Evolutionary conservation across 768 basidiomycete genomes (phyloP), one percentile per base, ranked within the genome.

Genomic region (Wakefieldia striispora): DNA sequence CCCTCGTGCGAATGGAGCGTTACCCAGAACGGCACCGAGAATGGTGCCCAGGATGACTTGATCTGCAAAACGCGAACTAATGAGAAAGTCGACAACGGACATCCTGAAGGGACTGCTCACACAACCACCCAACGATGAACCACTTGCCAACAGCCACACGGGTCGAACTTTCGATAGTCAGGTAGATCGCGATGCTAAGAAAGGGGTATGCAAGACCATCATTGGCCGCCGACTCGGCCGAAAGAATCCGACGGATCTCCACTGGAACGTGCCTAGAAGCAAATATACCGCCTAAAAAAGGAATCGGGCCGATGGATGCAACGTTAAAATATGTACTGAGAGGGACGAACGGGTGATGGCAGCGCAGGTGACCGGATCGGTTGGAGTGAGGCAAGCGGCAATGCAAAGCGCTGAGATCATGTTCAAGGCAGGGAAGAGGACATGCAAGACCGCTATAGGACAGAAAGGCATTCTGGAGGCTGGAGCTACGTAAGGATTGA

Each of bases 171-270:
- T 95, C 91, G 5, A 92, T 56, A 10, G 84, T 85, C 40, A 98
- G 75, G 65, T 95, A 97, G 10, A 98, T 75, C 3, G 95, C 82
- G 45, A 98, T 76, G 23, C 82, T 80, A 47, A 97, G 74, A 66
- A 97, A 97, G 0, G 94, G 94, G 66, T 95, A 97, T 2, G 95
- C 93, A 13, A 97, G 77, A 2, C 97, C 97, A 58, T 98, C 97
- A 67, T 99, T 99, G 7, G 91, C 86, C 0, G 95, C 97, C 6
- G 89, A 90, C 69, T 98, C 95, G 0, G 91, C 91, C 0, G 88
- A 80, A 7, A 97, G 73, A 37, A 97, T 76, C 20, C 82, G 86
- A 24, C 95, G 82, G 20, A 98, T 75, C 45, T 91, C 85, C 6
- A 70, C 54, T 4, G 88, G 87, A 4, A 91, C 88, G 59, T 91